Evolutionary conservation across 805 yeast species (phyloP), one percentile per base, ranked within the genome.

Genomic region (Candida manassasensis): DNA sequence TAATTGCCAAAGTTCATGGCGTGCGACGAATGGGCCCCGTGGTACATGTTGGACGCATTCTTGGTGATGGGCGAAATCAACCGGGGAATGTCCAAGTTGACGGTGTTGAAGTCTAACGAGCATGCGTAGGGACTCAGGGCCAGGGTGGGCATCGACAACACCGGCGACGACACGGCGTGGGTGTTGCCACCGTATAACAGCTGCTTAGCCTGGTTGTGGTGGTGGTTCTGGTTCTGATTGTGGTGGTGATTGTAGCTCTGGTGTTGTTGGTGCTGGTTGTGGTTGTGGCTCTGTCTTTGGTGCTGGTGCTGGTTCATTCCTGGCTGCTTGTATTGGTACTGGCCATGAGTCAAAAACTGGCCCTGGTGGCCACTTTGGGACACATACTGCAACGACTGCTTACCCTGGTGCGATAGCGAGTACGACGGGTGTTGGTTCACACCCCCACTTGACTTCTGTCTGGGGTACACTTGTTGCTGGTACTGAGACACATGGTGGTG

Each of bases 201-300:
- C 17, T 26, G 21, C 38, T 14, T 12, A 21, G 21, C 25, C 31
- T 30, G 32, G 33, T 17, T 18, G 37, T 22, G 15, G n/a, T 21
- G n/a, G 18, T 18, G 30, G 30, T 10, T 29, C 15, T 18, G 32
- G 35, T 22, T 16, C 32, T 2, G 22, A 25, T 11, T n/a, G 27
- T n/a, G 41, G 25, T 28, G 39, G n/a, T 34, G 36, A 12, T 29
- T 32, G 12, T 39, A 14, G 18, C 10, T 30, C 19, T 26, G 32
- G 6, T 37, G 42, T 21, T 41, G 38, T 29, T 32, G 35, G 21
- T 40, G 41, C 21, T 37, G 41, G 24, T 38, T 40, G 15, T 35
- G 40, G 21, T 32, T 39, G 16, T 33, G 33, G 18, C 32, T 32
- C 11, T 29, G 31, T 22, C 39, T 38, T 11, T 21, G 30, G 15